Evolutionary conservation across 2,329 filamentous ascomycete species (phyloP).

Genomic region (Leptosphaerulina australis): DNA sequence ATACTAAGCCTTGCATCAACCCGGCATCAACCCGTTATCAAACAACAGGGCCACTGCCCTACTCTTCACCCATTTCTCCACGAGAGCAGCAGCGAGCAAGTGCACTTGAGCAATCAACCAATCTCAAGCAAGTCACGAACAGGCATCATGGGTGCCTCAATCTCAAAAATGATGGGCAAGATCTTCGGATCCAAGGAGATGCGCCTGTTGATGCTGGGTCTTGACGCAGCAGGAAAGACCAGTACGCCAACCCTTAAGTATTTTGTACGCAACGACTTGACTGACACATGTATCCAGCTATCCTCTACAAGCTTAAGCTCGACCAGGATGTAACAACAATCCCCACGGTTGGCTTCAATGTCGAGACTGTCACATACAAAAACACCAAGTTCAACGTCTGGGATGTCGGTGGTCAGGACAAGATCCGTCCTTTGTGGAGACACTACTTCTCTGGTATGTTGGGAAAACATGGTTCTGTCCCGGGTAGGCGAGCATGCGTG

Average conservation of each 20-base stretch:
- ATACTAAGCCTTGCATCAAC: constrained; percentile 4
- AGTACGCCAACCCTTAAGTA: constrained; percentile 59
- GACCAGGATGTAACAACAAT: constrained; percentile 99
- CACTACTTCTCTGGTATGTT: constrained; percentile 91
- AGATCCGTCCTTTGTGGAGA: constrained; percentile 99
- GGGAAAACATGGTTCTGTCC: constrained; percentile 27
- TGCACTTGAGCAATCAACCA: background rate
- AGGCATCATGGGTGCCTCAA: constrained; percentile 80
- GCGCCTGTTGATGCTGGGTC: constrained; percentile 95
- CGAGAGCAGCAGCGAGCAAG: constrained; percentile 3
- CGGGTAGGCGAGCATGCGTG: constrained; percentile 41
- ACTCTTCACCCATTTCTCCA: background rate
- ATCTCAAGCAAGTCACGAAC: background rate
- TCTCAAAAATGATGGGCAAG: constrained; percentile 97
- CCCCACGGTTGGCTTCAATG: constrained; percentile 99
- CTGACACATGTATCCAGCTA: constrained; percentile 59
- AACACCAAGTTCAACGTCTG: constrained; percentile 99
- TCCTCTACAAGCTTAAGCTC: constrained; percentile 99
- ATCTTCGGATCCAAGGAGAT: constrained; percentile 99
- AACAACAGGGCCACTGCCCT: constrained; percentile 4
- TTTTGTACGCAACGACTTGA: too few relatives aligned
- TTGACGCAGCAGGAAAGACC: constrained; percentile 97
- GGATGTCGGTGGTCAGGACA: constrained; percentile 99
- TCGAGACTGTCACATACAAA: constrained; percentile 99
- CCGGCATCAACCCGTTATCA: constrained; percentile 2